Evolutionary conservation across 768 basidiomycete genomes (phyloP).

Genomic region (Tylopilus sp.): DNA sequence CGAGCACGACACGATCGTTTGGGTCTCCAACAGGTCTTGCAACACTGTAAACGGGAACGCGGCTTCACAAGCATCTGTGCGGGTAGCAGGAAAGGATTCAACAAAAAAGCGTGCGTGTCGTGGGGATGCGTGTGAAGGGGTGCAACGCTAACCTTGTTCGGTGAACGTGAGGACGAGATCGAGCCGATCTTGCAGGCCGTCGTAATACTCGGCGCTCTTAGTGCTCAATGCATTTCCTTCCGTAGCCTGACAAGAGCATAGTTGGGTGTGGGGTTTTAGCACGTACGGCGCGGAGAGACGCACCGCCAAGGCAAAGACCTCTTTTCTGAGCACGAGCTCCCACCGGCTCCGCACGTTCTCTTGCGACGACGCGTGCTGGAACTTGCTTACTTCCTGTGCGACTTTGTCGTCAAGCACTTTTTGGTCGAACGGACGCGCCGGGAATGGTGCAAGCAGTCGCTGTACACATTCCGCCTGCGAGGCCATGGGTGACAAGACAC

Average conservation of each 20-base stretch:
- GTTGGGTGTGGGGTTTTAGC: not conserved
- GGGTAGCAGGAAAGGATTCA: too few relatives aligned
- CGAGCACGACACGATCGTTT: constrained; percentile 82
- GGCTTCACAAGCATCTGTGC: constrained; percentile 70
- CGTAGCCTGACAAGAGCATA: constrained; percentile 43
- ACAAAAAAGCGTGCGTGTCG: too few relatives aligned
- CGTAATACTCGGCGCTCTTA: constrained; percentile 54
- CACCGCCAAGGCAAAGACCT: constrained; percentile 71
- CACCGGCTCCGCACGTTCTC: constrained; percentile 71
- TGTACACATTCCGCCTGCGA: constrained; percentile 51
- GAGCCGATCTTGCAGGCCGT: constrained; percentile 54
- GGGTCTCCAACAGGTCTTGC: constrained; percentile 80
- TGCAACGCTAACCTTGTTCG: constrained; percentile 69
- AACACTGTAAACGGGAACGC: constrained; percentile 70
- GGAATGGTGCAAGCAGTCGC: constrained; percentile 49
- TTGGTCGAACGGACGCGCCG: constrained; percentile 48
- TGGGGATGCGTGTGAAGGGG: too few relatives aligned
- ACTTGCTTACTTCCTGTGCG: constrained; percentile 39
- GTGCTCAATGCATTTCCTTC: constrained; percentile 65
- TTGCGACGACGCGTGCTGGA: constrained; percentile 39
- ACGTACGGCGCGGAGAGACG: constrained; percentile 23
- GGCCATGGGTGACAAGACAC: constrained; percentile 38
- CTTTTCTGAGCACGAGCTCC: constrained; percentile 70
- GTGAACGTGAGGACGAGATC: constrained; percentile 77
- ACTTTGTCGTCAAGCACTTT: constrained; percentile 49